Evolutionary conservation across 176 grass and related monocot genomes (phyloP), one percentile per base, ranked within the genome.

Genomic region (Triticum monococcum): DNA sequence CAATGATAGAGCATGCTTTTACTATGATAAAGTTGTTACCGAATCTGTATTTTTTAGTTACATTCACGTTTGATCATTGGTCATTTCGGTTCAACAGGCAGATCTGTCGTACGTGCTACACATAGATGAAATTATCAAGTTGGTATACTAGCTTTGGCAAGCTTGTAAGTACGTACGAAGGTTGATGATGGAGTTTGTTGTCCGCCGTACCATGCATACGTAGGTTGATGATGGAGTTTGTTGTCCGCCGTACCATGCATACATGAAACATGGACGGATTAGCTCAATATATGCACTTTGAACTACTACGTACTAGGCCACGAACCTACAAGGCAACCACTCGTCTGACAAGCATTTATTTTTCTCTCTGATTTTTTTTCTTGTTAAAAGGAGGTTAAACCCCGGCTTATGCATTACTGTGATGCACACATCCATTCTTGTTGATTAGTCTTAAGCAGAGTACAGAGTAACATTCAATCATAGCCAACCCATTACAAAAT

Each of bases 161-260:
- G 72, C 31, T 35, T 17, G 31, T 68, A 68, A 40, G n/a, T 75
- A 75, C 43, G 43, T 9, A 30, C 28, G 28, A 30, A 52, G 72
- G 43, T 31, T 30, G 72, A 75, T 30, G 72, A 75, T 75, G 24
- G 72, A 75, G 72, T 75, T 75, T 30, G 72, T 50, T 75, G 72
- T 75, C 24, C 43, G 14, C 24, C 43, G 72, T 50, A 75, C 72
- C 24, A 28, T 23, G 3, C 43, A 8, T 57, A 18, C 72, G 43
- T 9, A 50, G 72, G 43, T 30, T 30, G 72, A 75, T 30, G 72
- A 75, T 75, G 24, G 72, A 75, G 72, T 75, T 75, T 30, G 72
- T 50, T 75, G 72, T 75, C 24, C 43, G 14, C 24, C 43, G 72
- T 50, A 75, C 72, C 24, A 28, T 23, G 3, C 43, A 8, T 57